Evolutionary conservation across 768 basidiomycete genomes (phyloP), one percentile per base, ranked within the genome.

Genomic region (Gautieria morchelliformis): DNA sequence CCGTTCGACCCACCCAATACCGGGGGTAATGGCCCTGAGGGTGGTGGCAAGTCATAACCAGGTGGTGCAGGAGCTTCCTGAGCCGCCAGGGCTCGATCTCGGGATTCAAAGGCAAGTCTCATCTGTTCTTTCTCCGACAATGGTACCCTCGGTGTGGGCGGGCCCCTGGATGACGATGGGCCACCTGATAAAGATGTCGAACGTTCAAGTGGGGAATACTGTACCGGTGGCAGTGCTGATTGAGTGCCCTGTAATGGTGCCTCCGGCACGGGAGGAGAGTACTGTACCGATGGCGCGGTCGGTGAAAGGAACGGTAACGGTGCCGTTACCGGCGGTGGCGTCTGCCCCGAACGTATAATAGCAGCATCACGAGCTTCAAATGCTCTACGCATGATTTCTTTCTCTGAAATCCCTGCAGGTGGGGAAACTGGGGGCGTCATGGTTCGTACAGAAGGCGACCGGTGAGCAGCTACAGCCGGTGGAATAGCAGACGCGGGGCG

Each of bases 1-100:
- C 24, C 60, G 60, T 7, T 68, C 63, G 39, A 64, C 62, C 20
- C 63, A 10, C n/a, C n/a, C 51, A 8, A 52, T 30, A 9, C 57
- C 63, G 9, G 71, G 63, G 5, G 66, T 22, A 66, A 67, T 1
- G 65, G 63, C 19, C 71, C 69, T 6, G 69, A 70, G 10, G 69
- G 68, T 17, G 66, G 64, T 2, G 53, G 53, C 8, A 39, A 42
- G 8, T 53, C 42, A 32, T 53, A 48, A 4, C 7, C 30, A 48
- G 58, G 44, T n/a, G 33, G 44, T 27, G 15, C 15, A 12, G 66
- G 63, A 14, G 22, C 39, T 44, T 61, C 59, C 7, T 64, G 61
- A 15, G 60, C 57, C 24, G 30, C 44, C 11, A 48, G 9, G 32
- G 55, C 59, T 27, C 22, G 35, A 37, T 60, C 59, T 39, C 59